Evolutionary conservation across 2,329 filamentous ascomycete genomes (phyloP), one percentile per base, ranked within the genome.

Genomic region (Microcyclosporella mali): DNA sequence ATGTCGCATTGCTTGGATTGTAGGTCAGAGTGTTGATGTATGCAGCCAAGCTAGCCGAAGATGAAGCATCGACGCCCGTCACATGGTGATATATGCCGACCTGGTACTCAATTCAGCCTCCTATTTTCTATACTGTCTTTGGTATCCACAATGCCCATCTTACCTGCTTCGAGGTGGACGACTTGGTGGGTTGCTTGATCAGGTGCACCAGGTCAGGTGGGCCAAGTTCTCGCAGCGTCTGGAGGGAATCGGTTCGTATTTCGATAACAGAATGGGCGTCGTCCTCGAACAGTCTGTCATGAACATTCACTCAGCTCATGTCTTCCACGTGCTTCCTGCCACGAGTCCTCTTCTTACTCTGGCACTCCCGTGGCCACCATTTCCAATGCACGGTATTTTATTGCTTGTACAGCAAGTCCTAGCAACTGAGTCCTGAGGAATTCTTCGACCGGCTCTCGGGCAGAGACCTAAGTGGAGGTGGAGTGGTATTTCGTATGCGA

Each of bases 21-120:
- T 95, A 94, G 34, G 89, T 95, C 47, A 98, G 75, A 30, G 90
- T 97, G 68, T 97, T 98, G 70, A 98, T 94, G 68, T 98, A 98
- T 56, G 92, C 92, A 31, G 92, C 92, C 46, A 98, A 72, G 69
- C 90, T 97, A 46, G 92, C 92, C 8, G 92, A 97, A 6, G 92
- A 97, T 2, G 92, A 98, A 37, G 92, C 92, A 69, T 98, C 92
- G 61, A 95, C 83, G 48, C 92, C 92, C 30, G 88, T 95, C 56
- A 95, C 89, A 81, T 98, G 92, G 66, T 98, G 92, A 65, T 98
- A 98, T 43, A 95, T 83, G 46, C 92, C 92, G 49, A 82, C 82
- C 85, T 95, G 55, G 11, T 31, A 17, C 31, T 17, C 3, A 11
- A 37, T 17, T 53, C 40, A 56, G 51, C 46, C 19, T 12, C 15